Evolutionary conservation across 2,329 filamentous ascomycete species (phyloP), one percentile per base, ranked within the genome.

Genomic region (Clonostachys rosea): DNA sequence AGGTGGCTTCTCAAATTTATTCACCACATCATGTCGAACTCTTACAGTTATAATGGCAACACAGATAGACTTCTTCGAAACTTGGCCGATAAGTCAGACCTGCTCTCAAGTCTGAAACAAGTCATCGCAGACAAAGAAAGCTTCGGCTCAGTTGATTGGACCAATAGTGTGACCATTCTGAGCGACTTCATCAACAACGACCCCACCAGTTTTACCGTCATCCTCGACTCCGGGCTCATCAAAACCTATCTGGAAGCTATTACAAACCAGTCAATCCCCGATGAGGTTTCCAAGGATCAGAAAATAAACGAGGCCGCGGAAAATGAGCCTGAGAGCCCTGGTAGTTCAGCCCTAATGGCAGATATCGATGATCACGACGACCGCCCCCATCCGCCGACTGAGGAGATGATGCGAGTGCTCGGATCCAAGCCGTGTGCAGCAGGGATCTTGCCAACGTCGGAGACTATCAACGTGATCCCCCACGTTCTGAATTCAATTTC

Each of bases 141-240:
- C 36, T 99, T 91, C 62, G 94, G 94, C 12, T 94, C 92, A 3
- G 86, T 94, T 49, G 90, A 97, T 6, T 99, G 94, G 94, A 96
- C 91, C 43, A 91, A 91, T 62, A 87, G 91, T 7, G 89, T 96
- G 51, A 91, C 86, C 47, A 92, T 96, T 48, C 74, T 99, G 44
- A 94, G 89, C 60, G 92, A 90, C 57, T 99, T 99, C 66, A 95
- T 99, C 58, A 95, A 99, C 68, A 96, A 97, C 61, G 94, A 99
- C 59, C 94, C 94, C 0, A 99, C 94, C 1, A 99, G 94, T 65
- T 99, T 96, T 63, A 87, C 90, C 30, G 90, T 96, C 20, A 94
- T 99, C 54, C 90, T 89, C 13, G 94, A 99, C 68, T 92, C 94
- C 44, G 91, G 91, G 18, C 78, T 99, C 56, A 91, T 94, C 58